Base-by-base conservation (phyloP, 805 yeast genomes). In the Lachancea cidri region DNA sequence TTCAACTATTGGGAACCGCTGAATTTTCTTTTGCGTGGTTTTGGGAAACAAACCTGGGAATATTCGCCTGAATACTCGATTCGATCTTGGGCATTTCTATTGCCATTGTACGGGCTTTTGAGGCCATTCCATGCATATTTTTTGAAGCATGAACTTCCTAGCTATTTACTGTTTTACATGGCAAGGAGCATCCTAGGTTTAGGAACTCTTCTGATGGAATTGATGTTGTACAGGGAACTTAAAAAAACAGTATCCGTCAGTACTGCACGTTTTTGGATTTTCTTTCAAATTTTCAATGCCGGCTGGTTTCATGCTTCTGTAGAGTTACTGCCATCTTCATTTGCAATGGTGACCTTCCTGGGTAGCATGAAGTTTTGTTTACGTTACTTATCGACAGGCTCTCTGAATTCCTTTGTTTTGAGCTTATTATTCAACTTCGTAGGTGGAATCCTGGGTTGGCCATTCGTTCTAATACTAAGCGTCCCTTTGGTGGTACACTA, bases 11-110 rank as follows among this genome's bases (percentile, higher is more conserved):
- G 96, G 91, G 98, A 91, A 49, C 96, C 98, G 1, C 67, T 91
- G 43, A 89, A 91, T 58, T 70, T 83, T 38, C 50, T 89, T 27
- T 62, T 82, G 1, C 73, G 95, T 49, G 83, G 83, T 2, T 86
- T 87, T 60, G 98, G 97, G 2, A 84, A 88, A 52, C 88, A 88
- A 61, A 89, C 97, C 0, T 89, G 97, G 97, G 97, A 89, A 57
- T 91, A 89, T 60, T 86, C 96, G 0, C 96, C 97, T 0, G 83
- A 74, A 40, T 86, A 76, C 54, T 86, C 95, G 14, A 86, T 89
- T 41, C 66, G 98, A 49, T 86, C 96, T 2, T 91, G 93, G 79
- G 73, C 84, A 2, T 88, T 83, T 52, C 65, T 89, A 19, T 46
- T 79, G 5, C 85, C 74, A 1, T 55, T 60, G 34, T 62, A 58